These are phyloP conservation scores for Ploettnerulaceae sp. DNA, from an alignment of 2,329 filamentous ascomycete species.

Conservation along the genomic window DNA sequence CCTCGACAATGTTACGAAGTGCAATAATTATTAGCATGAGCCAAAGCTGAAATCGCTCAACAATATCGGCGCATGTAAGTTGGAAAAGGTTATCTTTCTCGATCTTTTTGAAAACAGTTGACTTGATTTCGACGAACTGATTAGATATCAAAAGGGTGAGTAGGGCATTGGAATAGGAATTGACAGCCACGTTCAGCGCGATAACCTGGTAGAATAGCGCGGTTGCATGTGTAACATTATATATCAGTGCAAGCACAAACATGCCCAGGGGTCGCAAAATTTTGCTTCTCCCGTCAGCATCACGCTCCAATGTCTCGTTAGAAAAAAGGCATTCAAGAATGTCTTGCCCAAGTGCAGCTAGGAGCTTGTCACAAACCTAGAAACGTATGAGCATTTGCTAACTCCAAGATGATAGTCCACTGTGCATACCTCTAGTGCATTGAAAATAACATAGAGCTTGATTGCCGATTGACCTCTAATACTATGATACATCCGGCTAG, in stretches of 20 bases:
- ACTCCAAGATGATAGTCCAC: not conserved
- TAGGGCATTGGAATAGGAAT: constrained; percentile 95
- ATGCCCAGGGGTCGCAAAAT: constrained; percentile 83
- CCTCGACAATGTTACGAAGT: constrained; percentile 92
- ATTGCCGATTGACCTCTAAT: constrained; percentile 95
- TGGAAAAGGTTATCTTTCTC: constrained; percentile 98
- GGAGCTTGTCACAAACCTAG: constrained; percentile 82
- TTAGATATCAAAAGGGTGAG: constrained; percentile 91
- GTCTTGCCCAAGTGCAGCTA: constrained; percentile 90
- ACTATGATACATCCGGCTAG: constrained; percentile 96
- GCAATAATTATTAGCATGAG: constrained; percentile 96
- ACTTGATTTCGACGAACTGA: constrained; percentile 98
- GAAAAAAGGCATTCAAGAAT: constrained; percentile 95
- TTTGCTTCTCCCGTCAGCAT: constrained; percentile 84
- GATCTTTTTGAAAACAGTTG: constrained; percentile 96
- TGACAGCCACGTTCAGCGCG: constrained; percentile 94
- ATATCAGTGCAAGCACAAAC: constrained; percentile 79
- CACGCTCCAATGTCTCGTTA: constrained; percentile 82
- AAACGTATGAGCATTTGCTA: constrained; percentile 53
- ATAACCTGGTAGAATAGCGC: constrained; percentile 96
- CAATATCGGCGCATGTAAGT: constrained; percentile 90
- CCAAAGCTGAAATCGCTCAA: constrained; percentile 96
- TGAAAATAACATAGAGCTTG: constrained; percentile 98
- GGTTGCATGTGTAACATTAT: constrained; percentile 83
- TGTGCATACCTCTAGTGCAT: constrained; percentile 70